phyloP scores from a whole-genome alignment of 768 basidiomycete species.

The Kwoniella mangroviensis region DNA sequence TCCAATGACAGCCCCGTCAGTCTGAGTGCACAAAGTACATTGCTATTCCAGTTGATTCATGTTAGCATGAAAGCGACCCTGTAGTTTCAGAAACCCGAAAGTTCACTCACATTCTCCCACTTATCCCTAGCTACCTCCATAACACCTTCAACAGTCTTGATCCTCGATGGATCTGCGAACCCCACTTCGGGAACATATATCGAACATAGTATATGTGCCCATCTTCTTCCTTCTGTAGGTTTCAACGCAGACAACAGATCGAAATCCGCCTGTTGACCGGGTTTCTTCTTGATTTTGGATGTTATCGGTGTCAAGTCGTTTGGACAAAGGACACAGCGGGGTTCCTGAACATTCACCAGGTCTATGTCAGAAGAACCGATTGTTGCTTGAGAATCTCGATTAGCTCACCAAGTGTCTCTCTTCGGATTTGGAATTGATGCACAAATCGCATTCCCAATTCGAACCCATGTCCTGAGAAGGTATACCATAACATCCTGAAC shows the following conservation, averaged over 20 bases:
- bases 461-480: constrained; percentile 65
- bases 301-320: constrained; percentile 60
- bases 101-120: constrained; percentile 71
- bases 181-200: constrained; percentile 83
- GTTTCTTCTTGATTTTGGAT: constrained; percentile 32
- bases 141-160: constrained; percentile 85
- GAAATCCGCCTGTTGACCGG: constrained; percentile 41
- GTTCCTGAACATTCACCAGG: constrained; percentile 64
- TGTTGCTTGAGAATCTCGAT: background rate
- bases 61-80: background rate
- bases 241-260: constrained; percentile 73
- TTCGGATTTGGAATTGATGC: constrained; percentile 76
- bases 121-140: constrained; percentile 70
- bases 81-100: background rate
- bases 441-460: constrained; percentile 84
- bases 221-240: constrained; percentile 89
- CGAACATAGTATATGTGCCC: constrained; percentile 89
- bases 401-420: constrained; percentile 78
- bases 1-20: constrained; percentile 74
- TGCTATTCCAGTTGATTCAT: constrained; percentile 60
- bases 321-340: constrained; percentile 86
- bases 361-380: background rate
- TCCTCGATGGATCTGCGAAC: constrained; percentile 73
- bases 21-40: constrained; percentile 74
- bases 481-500: constrained; percentile 70